These are phyloP conservation scores for Aspergillus puulaauensis DNA, from an alignment of 2,329 filamentous ascomycete genomes.

Conservation along the genomic window DNA sequence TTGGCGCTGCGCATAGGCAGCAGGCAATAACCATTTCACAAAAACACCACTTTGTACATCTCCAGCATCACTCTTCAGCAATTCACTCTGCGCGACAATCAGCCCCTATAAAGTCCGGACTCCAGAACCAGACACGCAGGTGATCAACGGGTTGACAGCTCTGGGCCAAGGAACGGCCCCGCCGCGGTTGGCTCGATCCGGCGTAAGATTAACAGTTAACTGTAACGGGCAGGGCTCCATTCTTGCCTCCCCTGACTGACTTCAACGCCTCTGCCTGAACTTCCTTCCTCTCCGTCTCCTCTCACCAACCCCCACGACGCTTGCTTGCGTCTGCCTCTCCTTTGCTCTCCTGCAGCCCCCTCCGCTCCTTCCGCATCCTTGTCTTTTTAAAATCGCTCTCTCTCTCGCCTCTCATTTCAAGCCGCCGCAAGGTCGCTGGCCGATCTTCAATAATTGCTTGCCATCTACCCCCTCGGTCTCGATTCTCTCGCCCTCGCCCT, in stretches of 20 bases:
- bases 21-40: neutral
- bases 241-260: neutral
- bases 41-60: neutral
- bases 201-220: neutral
- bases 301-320: slow-evolving; percentile 1
- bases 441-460: slow-evolving; percentile 22
- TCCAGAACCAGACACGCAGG: neutral
- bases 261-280: neutral
- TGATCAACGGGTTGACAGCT: neutral
- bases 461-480: slow-evolving; percentile 1
- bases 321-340: neutral
- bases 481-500: slow-evolving; percentile 4
- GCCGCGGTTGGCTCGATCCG: neutral
- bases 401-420: slow-evolving; percentile 3
- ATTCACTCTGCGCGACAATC: neutral
- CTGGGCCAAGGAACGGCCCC: neutral
- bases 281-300: neutral
- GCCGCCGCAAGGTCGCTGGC: slow-evolving; percentile 26
- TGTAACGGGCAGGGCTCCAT: neutral
- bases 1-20: slow-evolving; percentile 1
- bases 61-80: neutral
- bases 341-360: slow-evolving; percentile 1
- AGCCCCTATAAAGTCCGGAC: neutral
- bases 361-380: neutral
- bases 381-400: neutral